Conservation (phyloP, 1,284 basidiomycete genomes). For the Rhodofomes roseus region DNA sequence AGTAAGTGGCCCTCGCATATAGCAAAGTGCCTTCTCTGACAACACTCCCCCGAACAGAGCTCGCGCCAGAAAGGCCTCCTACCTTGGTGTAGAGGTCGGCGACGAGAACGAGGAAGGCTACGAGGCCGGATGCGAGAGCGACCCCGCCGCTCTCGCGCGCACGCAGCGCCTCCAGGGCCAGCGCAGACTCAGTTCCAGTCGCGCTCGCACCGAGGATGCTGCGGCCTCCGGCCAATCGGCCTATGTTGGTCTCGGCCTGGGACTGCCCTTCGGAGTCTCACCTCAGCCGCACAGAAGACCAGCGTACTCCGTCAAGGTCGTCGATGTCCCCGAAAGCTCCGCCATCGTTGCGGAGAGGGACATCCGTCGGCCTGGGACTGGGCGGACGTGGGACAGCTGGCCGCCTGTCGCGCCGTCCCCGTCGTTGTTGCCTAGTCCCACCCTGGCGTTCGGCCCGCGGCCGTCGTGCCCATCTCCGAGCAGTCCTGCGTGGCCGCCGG, state of each 20-base stretch:
- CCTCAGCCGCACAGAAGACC: not conserved
- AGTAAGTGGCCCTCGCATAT: not conserved
- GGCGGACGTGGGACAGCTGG: constrained; percentile 1
- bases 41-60: too few relatives aligned
- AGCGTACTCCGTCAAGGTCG: not conserved
- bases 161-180: not conserved
- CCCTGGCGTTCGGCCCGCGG: not conserved
- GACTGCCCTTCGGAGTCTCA: not conserved
- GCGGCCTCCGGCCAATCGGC: not conserved
- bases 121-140: not conserved
- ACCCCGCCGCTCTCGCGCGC: not conserved
- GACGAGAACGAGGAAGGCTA: constrained; percentile 1
- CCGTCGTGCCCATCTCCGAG: not conserved
- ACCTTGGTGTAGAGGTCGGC: not conserved
- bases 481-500: not conserved
- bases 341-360: not conserved
- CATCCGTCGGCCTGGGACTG: not conserved
- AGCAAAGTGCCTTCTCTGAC: not conserved
- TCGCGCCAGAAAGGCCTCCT: not conserved
- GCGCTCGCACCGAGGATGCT: not conserved
- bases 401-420: constrained; percentile 1
- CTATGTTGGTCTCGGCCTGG: not conserved
- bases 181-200: not conserved
- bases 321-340: not conserved
- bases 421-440: not conserved